Conservation (phyloP, 148 eudicot genomes). For the Rhododendron ovatum region DNA sequence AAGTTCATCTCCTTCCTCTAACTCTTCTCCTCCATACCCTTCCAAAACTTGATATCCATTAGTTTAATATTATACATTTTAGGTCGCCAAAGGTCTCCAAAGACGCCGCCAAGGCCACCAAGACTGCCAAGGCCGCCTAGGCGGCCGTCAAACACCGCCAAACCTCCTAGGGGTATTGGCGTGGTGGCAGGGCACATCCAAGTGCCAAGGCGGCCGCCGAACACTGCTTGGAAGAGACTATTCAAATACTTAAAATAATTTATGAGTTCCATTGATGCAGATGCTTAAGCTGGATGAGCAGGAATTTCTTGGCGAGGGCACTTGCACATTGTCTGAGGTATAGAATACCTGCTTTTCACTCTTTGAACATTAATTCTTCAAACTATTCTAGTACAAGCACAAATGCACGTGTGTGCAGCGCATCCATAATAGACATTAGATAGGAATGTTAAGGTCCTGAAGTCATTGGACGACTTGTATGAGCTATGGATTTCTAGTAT, state of each 20-base stretch:
- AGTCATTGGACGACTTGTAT: neutral
- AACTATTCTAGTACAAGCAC: neutral
- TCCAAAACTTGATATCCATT: no score
- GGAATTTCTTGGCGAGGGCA: constrained; percentile 93
- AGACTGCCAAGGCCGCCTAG: no score
- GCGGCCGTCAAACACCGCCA: no score
- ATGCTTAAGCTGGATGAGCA: constrained; percentile 89
- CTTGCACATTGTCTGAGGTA: constrained; percentile 87
- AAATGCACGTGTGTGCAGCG: neutral
- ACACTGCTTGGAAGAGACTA: neutral
- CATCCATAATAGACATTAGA: neutral
- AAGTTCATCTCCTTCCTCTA: no score
- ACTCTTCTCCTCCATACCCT: no score
- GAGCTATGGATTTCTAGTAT: neutral
- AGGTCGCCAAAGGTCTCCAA: no score
- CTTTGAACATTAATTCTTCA: neutral
- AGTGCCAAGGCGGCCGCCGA: no score
- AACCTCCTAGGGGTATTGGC: no score
- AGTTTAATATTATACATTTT: no score
- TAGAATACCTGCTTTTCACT: neutral
- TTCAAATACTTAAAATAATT: neutral
- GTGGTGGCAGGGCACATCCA: no score
- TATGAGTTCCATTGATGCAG: constrained; percentile 30
- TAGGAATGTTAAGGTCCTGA: neutral
- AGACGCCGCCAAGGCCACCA: no score